A percentile compares a stretch with the other conserved stretches of the same genome.
Evolutionary conservation across 1,139 yeast species (phyloP).

Genomic region (Sugiyamaella pinicola): DNA sequence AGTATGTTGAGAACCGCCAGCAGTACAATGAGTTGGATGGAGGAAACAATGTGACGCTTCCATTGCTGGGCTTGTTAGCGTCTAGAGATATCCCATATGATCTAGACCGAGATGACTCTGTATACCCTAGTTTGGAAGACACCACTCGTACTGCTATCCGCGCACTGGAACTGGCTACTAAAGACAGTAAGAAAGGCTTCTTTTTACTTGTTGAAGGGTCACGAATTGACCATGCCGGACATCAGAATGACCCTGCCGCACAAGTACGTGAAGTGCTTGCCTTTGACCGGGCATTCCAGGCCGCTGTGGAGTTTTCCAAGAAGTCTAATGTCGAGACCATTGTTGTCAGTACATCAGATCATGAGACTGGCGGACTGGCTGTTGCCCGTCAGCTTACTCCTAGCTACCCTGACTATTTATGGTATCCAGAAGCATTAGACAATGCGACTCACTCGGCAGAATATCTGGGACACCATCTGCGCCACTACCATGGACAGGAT

Average conservation of each 20-base stretch:
- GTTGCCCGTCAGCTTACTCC: slow-evolving; percentile 70
- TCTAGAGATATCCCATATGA: slow-evolving; percentile 78
- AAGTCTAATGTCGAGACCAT: slow-evolving; percentile 62
- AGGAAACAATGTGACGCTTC: slow-evolving; percentile 66
- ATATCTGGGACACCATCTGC: slow-evolving; percentile 50
- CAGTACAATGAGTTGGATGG: slow-evolving; percentile 56
- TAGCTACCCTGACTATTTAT: slow-evolving; percentile 63
- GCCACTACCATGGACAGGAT: slow-evolving; percentile 41
- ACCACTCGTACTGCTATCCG: slow-evolving; percentile 69
- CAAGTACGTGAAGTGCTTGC: slow-evolving; percentile 79
- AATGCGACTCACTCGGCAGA: slow-evolving; percentile 76
- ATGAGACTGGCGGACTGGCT: slow-evolving; percentile 87
- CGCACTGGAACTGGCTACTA: slow-evolving; percentile 64
- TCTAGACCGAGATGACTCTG: slow-evolving; percentile 61
- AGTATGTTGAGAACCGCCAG: slow-evolving; percentile 58
- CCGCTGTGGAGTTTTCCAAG: slow-evolving; percentile 68
- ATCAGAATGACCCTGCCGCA: slow-evolving; percentile 84
- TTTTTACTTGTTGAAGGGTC: slow-evolving; percentile 84
- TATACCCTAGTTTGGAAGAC: slow-evolving; percentile 74
- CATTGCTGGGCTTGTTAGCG: slow-evolving; percentile 72
- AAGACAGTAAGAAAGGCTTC: slow-evolving; percentile 73
- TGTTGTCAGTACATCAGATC: slow-evolving; percentile 79
- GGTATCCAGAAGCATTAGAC: slow-evolving; percentile 74
- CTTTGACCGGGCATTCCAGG: slow-evolving; percentile 71
- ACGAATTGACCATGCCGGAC: slow-evolving; percentile 91